Evolutionary conservation across 2,329 filamentous ascomycete species (phyloP).

Genomic region (Cadophora malorum): DNA sequence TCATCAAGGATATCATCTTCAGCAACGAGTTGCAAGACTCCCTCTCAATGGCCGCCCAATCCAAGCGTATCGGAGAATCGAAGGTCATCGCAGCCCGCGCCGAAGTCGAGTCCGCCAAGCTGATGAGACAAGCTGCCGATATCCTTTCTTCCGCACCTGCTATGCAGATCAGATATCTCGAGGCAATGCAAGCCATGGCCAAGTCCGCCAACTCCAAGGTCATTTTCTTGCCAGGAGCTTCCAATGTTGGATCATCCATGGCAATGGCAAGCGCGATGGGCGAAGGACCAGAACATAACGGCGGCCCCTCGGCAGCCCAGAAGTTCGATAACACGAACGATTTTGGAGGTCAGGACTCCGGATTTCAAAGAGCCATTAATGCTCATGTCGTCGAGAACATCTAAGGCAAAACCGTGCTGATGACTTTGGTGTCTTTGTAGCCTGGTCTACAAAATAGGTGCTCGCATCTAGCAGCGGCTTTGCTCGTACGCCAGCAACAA

Average conservation of each 20-base stretch:
- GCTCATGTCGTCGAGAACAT: slow-evolving; percentile 86
- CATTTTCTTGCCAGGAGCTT: slow-evolving; percentile 75
- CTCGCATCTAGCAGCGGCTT: slow-evolving; percentile 2
- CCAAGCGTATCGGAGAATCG: slow-evolving; percentile 96
- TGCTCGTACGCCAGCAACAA: slow-evolving; percentile 4
- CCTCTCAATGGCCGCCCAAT: slow-evolving; percentile 97
- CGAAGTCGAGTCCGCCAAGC: slow-evolving; percentile 94
- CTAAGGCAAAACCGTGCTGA: slow-evolving; percentile 51
- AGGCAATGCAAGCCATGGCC: slow-evolving; percentile 99
- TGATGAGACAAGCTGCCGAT: slow-evolving; percentile 92
- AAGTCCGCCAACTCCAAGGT: slow-evolving; percentile 90
- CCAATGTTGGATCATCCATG: slow-evolving; percentile 63
- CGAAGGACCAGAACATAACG: slow-evolving; percentile 61
- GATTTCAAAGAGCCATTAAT: slow-evolving; percentile 83
- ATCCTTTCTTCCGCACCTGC: slow-evolving; percentile 90
- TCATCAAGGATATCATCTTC: slow-evolving; percentile 99
- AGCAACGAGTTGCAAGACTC: slow-evolving; percentile 93
- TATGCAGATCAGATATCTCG: slow-evolving; percentile 98
- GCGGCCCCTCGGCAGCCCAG: slow-evolving; percentile 49
- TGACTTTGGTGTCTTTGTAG: slow-evolving; percentile 31
- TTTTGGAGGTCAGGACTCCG: slow-evolving; percentile 59
- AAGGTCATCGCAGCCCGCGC: slow-evolving; percentile 98
- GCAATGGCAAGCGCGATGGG: slow-evolving; percentile 58
- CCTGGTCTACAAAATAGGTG: slow-evolving; percentile 41
- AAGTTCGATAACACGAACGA: slow-evolving; percentile 50